Conservation (phyloP, 495 filamentous ascomycete species). For the Alectoria sarmentosa region DNA sequence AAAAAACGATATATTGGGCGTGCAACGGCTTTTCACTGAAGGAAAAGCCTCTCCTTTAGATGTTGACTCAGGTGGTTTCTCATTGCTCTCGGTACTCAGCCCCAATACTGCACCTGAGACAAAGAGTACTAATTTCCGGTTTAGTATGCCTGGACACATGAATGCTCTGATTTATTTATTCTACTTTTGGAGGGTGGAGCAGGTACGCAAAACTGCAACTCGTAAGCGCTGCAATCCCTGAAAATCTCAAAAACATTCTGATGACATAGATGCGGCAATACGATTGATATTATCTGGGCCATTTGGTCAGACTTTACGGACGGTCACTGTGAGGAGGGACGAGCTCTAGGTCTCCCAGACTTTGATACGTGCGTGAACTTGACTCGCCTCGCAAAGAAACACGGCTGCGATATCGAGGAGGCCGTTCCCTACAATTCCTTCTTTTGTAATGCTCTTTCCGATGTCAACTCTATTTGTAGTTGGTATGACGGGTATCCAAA, state of each 20-base stretch:
- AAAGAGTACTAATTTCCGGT: not conserved
- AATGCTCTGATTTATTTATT: not conserved
- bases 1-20: not conserved
- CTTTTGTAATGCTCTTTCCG: not conserved
- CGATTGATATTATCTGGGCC: not conserved
- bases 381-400: not conserved
- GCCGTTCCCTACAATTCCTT: not conserved
- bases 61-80: not conserved
- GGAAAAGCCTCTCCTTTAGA: conserved; percentile 3
- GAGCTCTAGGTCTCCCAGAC: no score
- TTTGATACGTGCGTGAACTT: not conserved
- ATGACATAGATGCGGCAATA: fast-evolving
- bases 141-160: not conserved
- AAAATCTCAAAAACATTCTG: not conserved
- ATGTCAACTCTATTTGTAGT: fast-evolving
- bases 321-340: no score
- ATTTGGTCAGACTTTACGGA: no score
- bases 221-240: not conserved
- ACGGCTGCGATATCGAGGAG: conserved; percentile 3
- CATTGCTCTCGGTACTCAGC: not conserved
- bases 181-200: not conserved
- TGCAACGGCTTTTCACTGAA: not conserved
- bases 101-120: no score
- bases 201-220: not conserved
- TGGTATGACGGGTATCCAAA: no score